Evolutionary conservation across 1,139 yeast genomes (phyloP).

Genomic region (Zygoascus sp.): DNA sequence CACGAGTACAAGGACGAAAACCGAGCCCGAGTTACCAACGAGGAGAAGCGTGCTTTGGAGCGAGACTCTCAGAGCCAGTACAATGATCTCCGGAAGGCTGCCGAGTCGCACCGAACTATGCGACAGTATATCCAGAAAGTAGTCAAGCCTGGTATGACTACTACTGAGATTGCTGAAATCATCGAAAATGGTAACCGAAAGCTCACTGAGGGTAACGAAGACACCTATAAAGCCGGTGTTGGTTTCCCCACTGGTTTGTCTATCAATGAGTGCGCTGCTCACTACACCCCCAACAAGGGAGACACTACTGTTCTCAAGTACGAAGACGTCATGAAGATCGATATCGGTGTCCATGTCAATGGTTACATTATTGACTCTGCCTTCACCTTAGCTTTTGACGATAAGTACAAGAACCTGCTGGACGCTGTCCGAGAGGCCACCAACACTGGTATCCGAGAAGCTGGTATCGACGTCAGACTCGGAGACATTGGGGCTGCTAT

Average conservation of each 20-base stretch:
- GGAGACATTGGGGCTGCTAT: constrained; percentile 95
- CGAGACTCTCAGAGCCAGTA: constrained; percentile 60
- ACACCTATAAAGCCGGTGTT: constrained; percentile 68
- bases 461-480: constrained; percentile 93
- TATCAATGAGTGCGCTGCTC: constrained; percentile 92
- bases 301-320: constrained; percentile 74
- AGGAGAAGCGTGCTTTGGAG: constrained; percentile 77
- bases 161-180: constrained; percentile 83
- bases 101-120: constrained; percentile 91
- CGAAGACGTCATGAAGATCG: constrained; percentile 95
- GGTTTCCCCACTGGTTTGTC: constrained; percentile 98
- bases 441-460: constrained; percentile 83
- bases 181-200: constrained; percentile 82
- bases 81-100: constrained; percentile 92
- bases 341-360: constrained; percentile 93
- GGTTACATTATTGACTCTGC: constrained; percentile 97
- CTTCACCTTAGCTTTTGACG: constrained; percentile 84
- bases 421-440: constrained; percentile 91
- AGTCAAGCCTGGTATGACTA: constrained; percentile 87
- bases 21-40: constrained; percentile 73
- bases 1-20: constrained; percentile 55
- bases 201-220: constrained; percentile 62
- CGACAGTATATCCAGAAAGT: constrained; percentile 71
- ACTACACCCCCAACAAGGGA: constrained; percentile 94
- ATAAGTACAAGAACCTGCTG: constrained; percentile 72